Percentiles rank a stretch among this genome's conserved stretches.
Conservation (phyloP, 495 filamentous ascomycete species). For the Talaromyces thailandensis region DNA sequence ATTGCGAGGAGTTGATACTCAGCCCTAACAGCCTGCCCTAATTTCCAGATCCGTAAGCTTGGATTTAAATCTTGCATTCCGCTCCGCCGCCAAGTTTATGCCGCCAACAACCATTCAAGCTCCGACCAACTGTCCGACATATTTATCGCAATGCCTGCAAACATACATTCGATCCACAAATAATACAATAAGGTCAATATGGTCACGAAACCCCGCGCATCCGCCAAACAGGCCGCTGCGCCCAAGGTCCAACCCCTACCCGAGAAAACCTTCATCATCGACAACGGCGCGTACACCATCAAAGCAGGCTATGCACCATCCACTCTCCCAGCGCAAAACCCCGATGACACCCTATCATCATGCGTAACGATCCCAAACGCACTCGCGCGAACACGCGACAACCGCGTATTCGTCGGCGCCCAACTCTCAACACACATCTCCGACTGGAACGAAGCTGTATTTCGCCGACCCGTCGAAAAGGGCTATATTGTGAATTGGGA, state of each 20-base stretch:
- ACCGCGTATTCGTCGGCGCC: conserved; percentile 66
- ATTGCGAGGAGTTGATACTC: background rate
- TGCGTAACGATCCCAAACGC: conserved; percentile 80
- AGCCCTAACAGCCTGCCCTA: conserved; percentile 21
- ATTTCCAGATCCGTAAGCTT: conserved; percentile 14
- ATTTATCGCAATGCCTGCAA: background rate
- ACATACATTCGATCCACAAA: conserved; percentile 9
- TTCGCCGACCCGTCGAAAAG: conserved; percentile 88
- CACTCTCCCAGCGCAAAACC: conserved; percentile 26
- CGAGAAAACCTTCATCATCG: conserved; percentile 70
- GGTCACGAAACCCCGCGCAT: conserved; percentile 26
- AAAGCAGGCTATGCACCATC: conserved; percentile 76
- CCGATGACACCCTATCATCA: conserved; percentile 22
- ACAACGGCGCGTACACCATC: conserved; percentile 90
- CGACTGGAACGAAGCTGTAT: conserved; percentile 84
- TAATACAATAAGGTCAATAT: conserved; percentile 13
- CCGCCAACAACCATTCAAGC: background rate
- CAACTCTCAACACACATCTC: conserved; percentile 65
- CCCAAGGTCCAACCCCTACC: conserved; percentile 33
- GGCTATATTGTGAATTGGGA: conserved; percentile 97
- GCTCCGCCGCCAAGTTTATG: background rate
- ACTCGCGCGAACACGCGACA: conserved; percentile 73
- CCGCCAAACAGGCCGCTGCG: conserved; percentile 20
- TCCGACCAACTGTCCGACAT: background rate
- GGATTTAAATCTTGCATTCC: background rate